Conservation (phyloP, 306 rosid species). For the Alnus glutinosa region DNA sequence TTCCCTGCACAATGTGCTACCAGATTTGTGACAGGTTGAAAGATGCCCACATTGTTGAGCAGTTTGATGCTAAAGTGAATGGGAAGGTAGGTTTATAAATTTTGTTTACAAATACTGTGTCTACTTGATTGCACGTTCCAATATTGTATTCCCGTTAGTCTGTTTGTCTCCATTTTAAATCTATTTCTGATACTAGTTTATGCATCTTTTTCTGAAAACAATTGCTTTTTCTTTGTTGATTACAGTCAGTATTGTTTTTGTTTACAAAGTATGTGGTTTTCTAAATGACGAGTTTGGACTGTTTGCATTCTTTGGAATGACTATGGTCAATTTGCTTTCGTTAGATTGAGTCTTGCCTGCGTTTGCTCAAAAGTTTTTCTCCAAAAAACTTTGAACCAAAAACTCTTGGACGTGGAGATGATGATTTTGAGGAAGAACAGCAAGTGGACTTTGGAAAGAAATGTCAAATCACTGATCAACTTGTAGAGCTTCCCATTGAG, state of each 20-base stretch:
- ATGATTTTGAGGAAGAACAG: conserved; percentile 41
- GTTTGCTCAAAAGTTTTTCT: conserved; percentile 49
- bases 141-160: background rate
- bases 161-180: background rate
- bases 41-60: conserved; percentile 56
- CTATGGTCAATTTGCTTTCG: conserved; percentile 14
- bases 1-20: conserved; percentile 24
- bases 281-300: background rate
- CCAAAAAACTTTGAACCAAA: conserved; percentile 41
- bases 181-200: background rate
- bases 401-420: conserved; percentile 39
- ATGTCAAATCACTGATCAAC: conserved; percentile 57
- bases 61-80: conserved; percentile 84
- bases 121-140: background rate
- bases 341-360: conserved; percentile 55
- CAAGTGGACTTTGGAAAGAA: conserved; percentile 46
- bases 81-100: conserved; percentile 56
- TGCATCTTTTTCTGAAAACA: background rate
- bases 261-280: background rate
- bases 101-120: background rate
- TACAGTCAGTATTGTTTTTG: background rate
- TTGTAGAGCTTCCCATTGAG: conserved; percentile 78
- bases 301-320: conserved; percentile 11
- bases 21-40: conserved; percentile 67
- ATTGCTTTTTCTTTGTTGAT: background rate